Evolutionary conservation across 768 basidiomycete genomes (phyloP).

Genomic region (Hygrocybe punicea): DNA sequence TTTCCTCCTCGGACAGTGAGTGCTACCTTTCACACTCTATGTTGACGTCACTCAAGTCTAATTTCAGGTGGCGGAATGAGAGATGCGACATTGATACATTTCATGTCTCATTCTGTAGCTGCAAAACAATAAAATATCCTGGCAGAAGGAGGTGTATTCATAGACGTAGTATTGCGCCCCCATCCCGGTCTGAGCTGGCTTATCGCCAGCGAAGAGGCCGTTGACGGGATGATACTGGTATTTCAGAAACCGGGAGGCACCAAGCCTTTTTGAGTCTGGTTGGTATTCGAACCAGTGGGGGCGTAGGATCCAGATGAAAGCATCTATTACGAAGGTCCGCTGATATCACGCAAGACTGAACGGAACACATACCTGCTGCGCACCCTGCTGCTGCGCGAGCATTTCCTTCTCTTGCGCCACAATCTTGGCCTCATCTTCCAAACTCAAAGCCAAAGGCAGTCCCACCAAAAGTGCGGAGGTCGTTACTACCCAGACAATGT

Average conservation of each 20-base stretch:
- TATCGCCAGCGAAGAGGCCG: neutral
- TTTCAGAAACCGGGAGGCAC: slow-evolving; percentile 83
- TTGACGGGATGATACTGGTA: neutral
- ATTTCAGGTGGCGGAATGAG: neutral
- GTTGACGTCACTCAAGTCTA: neutral
- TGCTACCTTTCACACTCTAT: neutral
- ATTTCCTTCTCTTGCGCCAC: slow-evolving; percentile 93
- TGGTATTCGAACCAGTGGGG: slow-evolving; percentile 30
- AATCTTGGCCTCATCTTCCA: slow-evolving; percentile 96
- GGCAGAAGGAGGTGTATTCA: no score
- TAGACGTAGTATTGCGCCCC: no score
- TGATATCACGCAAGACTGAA: neutral
- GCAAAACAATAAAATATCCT: no score
- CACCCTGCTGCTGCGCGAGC: slow-evolving; percentile 88
- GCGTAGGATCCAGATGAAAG: slow-evolving; percentile 57
- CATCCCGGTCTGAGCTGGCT: no score
- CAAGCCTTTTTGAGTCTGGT: slow-evolving; percentile 51
- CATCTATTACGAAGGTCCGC: slow-evolving; percentile 50
- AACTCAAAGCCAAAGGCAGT: slow-evolving; percentile 83
- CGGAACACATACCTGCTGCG: slow-evolving; percentile 66
- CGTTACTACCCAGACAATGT: slow-evolving; percentile 90
- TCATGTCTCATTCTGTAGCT: neutral
- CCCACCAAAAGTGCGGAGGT: slow-evolving; percentile 93
- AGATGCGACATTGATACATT: neutral
- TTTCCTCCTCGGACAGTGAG: slow-evolving; percentile 49